Evolutionary conservation across 305 asterid genomes (phyloP).

Genomic region (Rubia balearica): DNA sequence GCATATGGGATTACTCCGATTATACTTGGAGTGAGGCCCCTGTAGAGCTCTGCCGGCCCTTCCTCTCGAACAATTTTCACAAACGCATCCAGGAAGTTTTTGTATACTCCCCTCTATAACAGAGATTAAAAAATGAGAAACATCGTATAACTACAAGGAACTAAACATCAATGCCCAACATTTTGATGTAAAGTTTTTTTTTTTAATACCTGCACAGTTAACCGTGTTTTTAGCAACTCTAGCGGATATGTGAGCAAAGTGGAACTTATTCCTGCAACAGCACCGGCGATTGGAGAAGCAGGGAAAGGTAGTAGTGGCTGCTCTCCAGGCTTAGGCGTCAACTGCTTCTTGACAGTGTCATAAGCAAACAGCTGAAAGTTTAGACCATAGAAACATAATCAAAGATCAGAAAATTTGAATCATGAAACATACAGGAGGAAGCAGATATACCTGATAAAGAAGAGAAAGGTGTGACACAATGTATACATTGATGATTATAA

Average conservation of each 20-base stretch:
- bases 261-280: constrained; percentile 31
- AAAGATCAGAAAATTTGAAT: not conserved
- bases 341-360: constrained; percentile 27
- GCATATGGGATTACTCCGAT: constrained; percentile 51
- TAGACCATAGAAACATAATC: not conserved
- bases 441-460: not conserved
- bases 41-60: constrained; percentile 40
- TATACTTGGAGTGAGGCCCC: constrained; percentile 43
- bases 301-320: constrained; percentile 26
- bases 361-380: constrained; percentile 29
- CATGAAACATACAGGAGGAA: not conserved
- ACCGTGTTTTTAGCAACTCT: constrained; percentile 30
- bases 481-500: not conserved
- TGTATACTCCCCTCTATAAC: constrained; percentile 41
- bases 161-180: not conserved
- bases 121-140: not conserved
- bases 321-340: constrained; percentile 30
- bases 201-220: constrained; percentile 28
- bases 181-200: not conserved
- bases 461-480: not conserved
- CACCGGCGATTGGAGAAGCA: constrained; percentile 28
- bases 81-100: constrained; percentile 36
- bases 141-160: not conserved
- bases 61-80: constrained; percentile 34
- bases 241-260: constrained; percentile 32